These are phyloP conservation scores for Naegleria lovaniensis DNA, from an alignment of 208 protist genomes.

Conservation along the genomic window DNA sequence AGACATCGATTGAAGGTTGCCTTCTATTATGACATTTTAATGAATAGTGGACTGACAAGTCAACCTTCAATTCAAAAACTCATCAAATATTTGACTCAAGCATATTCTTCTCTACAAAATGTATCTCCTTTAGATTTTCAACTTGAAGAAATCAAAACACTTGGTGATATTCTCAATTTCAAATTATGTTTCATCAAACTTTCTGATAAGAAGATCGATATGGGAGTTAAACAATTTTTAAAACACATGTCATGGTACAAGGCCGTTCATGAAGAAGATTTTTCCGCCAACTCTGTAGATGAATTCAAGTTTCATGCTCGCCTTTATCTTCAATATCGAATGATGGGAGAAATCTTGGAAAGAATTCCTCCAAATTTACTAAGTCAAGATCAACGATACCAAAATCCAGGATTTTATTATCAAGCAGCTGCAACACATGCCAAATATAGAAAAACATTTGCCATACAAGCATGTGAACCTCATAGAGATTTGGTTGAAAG, in stretches of 20 bases:
- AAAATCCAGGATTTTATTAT: slow-evolving; percentile 31
- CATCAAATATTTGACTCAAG: not conserved
- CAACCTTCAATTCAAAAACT: not conserved
- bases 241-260: slow-evolving; percentile 19
- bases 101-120: not conserved
- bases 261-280: too few relatives aligned
- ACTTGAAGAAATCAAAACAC: not conserved
- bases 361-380: not conserved
- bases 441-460: not conserved
- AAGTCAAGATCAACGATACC: not conserved
- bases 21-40: slow-evolving; percentile 28
- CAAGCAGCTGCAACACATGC: slow-evolving; percentile 25
- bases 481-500: too few relatives aligned
- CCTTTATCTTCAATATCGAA: not conserved
- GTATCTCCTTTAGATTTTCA: not conserved
- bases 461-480: too few relatives aligned
- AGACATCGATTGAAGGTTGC: slow-evolving; percentile 35
- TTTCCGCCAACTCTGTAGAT: not conserved
- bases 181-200: not conserved
- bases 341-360: not conserved
- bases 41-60: not conserved
- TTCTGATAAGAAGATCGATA: not conserved
- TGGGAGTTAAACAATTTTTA: slow-evolving; percentile 14
- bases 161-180: not conserved
- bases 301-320: not conserved